Conservation (phyloP, 139 green algal species). For the Tetraselmis chui region DNA sequence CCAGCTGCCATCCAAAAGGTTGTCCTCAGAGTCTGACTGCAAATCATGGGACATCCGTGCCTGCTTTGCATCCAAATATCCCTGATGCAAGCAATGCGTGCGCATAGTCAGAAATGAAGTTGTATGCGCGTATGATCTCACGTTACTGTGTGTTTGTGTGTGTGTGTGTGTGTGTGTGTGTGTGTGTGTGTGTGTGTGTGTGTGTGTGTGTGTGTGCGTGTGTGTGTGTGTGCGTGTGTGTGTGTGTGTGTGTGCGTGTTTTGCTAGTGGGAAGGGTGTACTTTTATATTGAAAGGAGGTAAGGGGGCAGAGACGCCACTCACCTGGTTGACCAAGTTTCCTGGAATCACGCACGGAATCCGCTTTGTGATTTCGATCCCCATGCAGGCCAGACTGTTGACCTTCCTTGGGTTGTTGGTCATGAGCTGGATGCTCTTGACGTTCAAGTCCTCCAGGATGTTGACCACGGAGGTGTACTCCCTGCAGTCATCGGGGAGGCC, state of each 20-base stretch:
- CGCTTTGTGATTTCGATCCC: slow-evolving; percentile 68
- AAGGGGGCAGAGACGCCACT: too few relatives aligned
- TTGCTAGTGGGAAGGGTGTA: too few relatives aligned
- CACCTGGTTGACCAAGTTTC: slow-evolving; percentile 66
- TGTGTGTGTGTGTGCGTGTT: too few relatives aligned
- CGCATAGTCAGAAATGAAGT: too few relatives aligned
- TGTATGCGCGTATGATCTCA: too few relatives aligned
- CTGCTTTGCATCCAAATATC: slow-evolving; percentile 46
- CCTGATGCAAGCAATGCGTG: background rate
- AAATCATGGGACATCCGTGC: slow-evolving; percentile 43
- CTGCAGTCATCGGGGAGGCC: slow-evolving; percentile 87
- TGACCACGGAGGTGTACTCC: slow-evolving; percentile 83
- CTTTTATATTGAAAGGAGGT: too few relatives aligned
- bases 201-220: too few relatives aligned
- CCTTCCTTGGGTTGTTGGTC: slow-evolving; percentile 93
- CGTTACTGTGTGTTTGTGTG: too few relatives aligned
- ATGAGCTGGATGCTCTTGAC: slow-evolving; percentile 75
- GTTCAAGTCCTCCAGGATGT: slow-evolving; percentile 79
- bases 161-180: too few relatives aligned
- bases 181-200: too few relatives aligned
- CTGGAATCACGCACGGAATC: slow-evolving; percentile 76
- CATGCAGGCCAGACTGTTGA: slow-evolving; percentile 54
- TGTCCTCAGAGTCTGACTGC: slow-evolving; percentile 2
- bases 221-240: too few relatives aligned
- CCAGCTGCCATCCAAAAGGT: slow-evolving; percentile 32